Percentiles rank a stretch among this genome's conserved stretches.
phyloP scores from a whole-genome alignment of 352 stramenopile species.

The Pseudoperonospora humuli region DNA sequence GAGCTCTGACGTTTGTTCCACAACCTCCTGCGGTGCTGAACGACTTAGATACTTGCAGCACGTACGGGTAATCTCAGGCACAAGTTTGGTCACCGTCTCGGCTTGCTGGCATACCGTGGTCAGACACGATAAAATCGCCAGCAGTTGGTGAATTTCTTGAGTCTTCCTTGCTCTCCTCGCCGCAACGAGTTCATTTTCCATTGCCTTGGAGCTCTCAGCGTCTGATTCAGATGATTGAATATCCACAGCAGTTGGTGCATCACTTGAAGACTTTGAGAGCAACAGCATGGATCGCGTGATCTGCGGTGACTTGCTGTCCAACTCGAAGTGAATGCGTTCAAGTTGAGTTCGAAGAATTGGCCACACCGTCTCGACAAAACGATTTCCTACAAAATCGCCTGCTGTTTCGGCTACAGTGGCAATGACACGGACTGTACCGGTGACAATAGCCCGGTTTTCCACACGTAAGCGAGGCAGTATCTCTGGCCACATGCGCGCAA shows the following conservation, averaged over 20 bases:
- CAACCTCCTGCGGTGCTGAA: constrained; percentile 26
- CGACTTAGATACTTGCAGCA: constrained; percentile 43
- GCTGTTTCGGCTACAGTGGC: constrained; percentile 41
- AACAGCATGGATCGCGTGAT: constrained; percentile 66
- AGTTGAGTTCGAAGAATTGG: constrained; percentile 43
- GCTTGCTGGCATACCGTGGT: constrained; percentile 36
- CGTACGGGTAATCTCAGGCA: constrained; percentile 40
- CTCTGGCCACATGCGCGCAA: constrained; percentile 69
- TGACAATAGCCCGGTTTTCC: constrained; percentile 56
- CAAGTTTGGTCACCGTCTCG: constrained; percentile 39
- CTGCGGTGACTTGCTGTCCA: constrained; percentile 21
- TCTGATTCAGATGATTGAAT: background rate
- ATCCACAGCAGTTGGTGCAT: background rate
- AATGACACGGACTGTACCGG: constrained; percentile 42
- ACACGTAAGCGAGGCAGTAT: constrained; percentile 51
- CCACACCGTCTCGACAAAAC: constrained; percentile 79
- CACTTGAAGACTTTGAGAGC: constrained; percentile 19
- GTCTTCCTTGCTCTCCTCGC: constrained; percentile 33
- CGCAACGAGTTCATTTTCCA: constrained; percentile 12
- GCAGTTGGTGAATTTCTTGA: constrained; percentile 45
- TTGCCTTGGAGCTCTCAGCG: background rate
- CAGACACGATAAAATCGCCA: constrained; percentile 56
- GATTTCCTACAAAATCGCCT: constrained; percentile 72
- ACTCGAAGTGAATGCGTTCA: constrained; percentile 22
- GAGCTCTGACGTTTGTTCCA: constrained; percentile 30